Percentiles rank a stretch among this genome's conserved stretches.
These are phyloP conservation scores for Sophora flavescens DNA, from an alignment of 306 rosid genomes.

Conservation along the genomic window DNA sequence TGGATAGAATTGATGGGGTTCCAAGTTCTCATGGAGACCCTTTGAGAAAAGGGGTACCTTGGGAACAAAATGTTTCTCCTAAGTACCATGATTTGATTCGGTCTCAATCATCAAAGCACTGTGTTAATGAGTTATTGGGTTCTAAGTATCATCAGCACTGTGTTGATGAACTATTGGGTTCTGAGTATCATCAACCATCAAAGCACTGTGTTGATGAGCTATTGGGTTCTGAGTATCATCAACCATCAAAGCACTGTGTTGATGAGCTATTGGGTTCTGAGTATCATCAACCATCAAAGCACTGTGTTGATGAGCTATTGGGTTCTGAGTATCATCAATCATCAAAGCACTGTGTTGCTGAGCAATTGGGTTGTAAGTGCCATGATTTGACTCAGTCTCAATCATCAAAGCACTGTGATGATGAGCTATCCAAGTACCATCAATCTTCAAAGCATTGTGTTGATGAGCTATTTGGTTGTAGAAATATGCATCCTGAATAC, in stretches of 20 bases:
- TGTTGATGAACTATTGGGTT: too few relatives aligned
- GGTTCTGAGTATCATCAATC: too few relatives aligned
- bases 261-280: neutral
- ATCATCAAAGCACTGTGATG: neutral
- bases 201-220: too few relatives aligned
- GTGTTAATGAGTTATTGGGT: neutral
- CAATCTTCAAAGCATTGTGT: neutral
- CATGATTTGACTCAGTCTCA: neutral
- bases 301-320: too few relatives aligned
- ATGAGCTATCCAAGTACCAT: neutral
- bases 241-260: too few relatives aligned
- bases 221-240: neutral
- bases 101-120: neutral
- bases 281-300: neutral
- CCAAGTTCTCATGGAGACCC: conserved; percentile 1
- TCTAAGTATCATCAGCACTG: neutral
- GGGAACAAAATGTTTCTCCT: conserved; percentile 1
- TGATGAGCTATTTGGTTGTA: conserved; percentile 4
- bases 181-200: too few relatives aligned
- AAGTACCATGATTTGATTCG: neutral
- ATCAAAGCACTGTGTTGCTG: neutral
- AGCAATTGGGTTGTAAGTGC: conserved; percentile 11
- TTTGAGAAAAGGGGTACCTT: conserved; percentile 2
- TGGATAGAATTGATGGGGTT: conserved; percentile 35
- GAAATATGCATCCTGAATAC: conserved; percentile 1